phyloP scores from a whole-genome alignment of 2,329 filamentous ascomycete species.

The Atkinsonella hypoxylon region DNA sequence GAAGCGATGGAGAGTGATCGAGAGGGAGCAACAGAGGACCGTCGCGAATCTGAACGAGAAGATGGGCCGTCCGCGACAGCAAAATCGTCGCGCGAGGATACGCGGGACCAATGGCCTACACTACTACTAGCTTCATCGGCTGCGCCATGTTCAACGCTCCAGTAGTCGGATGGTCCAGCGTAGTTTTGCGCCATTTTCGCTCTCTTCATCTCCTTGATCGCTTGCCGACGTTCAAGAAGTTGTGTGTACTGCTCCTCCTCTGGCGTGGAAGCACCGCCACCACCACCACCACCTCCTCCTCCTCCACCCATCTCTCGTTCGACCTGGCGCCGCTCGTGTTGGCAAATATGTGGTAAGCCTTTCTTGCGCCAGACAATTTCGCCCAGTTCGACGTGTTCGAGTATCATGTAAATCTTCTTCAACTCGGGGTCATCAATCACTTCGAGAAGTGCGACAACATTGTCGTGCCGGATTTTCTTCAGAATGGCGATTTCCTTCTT shows the following conservation, averaged over 20 bases:
- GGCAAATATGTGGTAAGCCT: constrained; percentile 70
- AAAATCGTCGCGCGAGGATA: constrained; percentile 29
- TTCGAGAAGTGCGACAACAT: constrained; percentile 88
- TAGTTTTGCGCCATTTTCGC: constrained; percentile 39
- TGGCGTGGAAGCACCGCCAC: constrained; percentile 44
- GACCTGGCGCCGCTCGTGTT: constrained; percentile 69
- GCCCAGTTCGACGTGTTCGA: constrained; percentile 88
- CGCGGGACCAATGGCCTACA: constrained; percentile 27
- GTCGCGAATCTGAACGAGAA: constrained; percentile 27
- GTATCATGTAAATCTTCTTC: constrained; percentile 96
- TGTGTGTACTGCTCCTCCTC: constrained; percentile 51
- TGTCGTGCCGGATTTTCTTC: constrained; percentile 96
- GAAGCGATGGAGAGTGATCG: constrained; percentile 36
- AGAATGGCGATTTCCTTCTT: constrained; percentile 96
- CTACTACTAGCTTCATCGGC: constrained; percentile 38
- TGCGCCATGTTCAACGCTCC: constrained; percentile 74
- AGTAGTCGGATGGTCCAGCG: constrained; percentile 50
- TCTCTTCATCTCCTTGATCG: constrained; percentile 44
- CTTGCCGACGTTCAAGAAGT: constrained; percentile 46
- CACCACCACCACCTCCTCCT: constrained; percentile 42
- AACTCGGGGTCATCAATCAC: constrained; percentile 94
- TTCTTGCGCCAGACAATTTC: constrained; percentile 92
- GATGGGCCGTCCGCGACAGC: constrained; percentile 22
- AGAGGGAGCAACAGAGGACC: constrained; percentile 35
- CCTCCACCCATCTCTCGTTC: constrained; percentile 54